A percentile compares a stretch with the other conserved stretches of the same genome.
phyloP scores from a whole-genome alignment of 2,329 filamentous ascomycete genomes.

The Neoascochyta sp. region DNA sequence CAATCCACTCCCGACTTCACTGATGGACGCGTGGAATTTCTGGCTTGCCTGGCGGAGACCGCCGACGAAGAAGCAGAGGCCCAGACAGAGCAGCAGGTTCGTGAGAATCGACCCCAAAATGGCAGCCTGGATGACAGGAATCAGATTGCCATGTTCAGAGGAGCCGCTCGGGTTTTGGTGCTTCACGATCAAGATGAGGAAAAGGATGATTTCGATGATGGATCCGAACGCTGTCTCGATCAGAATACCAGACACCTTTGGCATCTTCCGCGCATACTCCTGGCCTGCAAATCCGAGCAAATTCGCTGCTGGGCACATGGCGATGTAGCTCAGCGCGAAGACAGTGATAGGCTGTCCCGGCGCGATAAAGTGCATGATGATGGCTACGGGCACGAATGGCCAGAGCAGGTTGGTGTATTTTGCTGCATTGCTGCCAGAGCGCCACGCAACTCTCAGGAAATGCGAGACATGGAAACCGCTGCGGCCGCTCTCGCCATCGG shows the following conservation, averaged over 20 bases:
- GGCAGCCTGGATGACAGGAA: constrained; percentile 76
- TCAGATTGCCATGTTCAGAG: constrained; percentile 32
- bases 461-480: constrained; percentile 59
- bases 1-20: constrained; percentile 73
- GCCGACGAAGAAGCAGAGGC: constrained; percentile 74
- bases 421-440: constrained; percentile 61
- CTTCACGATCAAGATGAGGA: constrained; percentile 67
- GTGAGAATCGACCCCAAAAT: constrained; percentile 79
- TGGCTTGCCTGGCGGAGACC: constrained; percentile 66
- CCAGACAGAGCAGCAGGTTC: constrained; percentile 75
- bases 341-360: constrained; percentile 57
- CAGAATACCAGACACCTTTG: constrained; percentile 65
- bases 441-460: constrained; percentile 62
- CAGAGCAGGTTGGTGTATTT: constrained; percentile 67
- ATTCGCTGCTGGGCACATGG: constrained; percentile 73
- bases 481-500: constrained; percentile 65
- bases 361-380: constrained; percentile 56
- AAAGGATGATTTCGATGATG: constrained; percentile 75
- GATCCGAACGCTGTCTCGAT: constrained; percentile 61
- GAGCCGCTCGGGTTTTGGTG: constrained; percentile 40
- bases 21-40: constrained; percentile 69
- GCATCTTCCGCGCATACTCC: constrained; percentile 68
- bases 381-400: constrained; percentile 69
- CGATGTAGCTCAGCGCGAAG: constrained; percentile 68
- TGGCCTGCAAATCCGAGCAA: constrained; percentile 69